Evolutionary conservation across 805 yeast species (phyloP).

Genomic region (Yamadazyma paraphyllophila): DNA sequence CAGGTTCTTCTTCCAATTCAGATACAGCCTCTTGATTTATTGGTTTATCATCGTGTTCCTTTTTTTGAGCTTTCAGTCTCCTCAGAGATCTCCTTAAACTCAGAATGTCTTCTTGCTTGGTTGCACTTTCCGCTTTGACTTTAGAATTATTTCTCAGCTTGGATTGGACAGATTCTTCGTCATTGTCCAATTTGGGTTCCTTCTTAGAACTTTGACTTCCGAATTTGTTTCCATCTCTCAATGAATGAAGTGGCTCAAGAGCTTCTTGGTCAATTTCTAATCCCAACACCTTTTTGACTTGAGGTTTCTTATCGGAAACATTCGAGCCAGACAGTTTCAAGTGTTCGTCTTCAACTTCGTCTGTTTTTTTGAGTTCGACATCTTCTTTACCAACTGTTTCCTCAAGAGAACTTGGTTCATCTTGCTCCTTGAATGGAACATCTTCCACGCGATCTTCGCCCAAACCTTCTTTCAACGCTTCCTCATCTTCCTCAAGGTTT

Average conservation of each 20-base stretch:
- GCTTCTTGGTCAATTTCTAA: constrained; percentile 21
- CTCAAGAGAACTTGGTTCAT: no score
- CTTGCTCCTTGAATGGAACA: no score
- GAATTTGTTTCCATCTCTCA: constrained; percentile 25
- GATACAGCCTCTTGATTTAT: no score
- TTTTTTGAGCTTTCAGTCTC: no score
- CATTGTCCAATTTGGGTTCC: not conserved
- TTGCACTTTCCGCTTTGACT: not conserved
- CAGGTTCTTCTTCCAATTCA: no score
- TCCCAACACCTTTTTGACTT: constrained; percentile 17
- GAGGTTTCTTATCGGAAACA: not conserved
- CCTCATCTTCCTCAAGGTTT: no score
- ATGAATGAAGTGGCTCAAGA: constrained; percentile 22
- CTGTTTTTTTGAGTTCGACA: no score
- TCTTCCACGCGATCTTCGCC: no score
- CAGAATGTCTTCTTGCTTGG: not conserved
- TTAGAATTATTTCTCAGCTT: not conserved
- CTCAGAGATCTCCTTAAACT: no score
- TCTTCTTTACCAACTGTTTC: no score
- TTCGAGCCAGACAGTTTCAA: not conserved
- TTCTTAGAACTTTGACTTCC: constrained; percentile 1
- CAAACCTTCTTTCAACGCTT: not conserved
- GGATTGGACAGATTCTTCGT: not conserved
- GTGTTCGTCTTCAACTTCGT: no score
- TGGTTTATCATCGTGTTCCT: no score